These are phyloP conservation scores for Phytophthora fragariaefolia DNA, from an alignment of 352 stramenopile species.

Conservation along the genomic window DNA sequence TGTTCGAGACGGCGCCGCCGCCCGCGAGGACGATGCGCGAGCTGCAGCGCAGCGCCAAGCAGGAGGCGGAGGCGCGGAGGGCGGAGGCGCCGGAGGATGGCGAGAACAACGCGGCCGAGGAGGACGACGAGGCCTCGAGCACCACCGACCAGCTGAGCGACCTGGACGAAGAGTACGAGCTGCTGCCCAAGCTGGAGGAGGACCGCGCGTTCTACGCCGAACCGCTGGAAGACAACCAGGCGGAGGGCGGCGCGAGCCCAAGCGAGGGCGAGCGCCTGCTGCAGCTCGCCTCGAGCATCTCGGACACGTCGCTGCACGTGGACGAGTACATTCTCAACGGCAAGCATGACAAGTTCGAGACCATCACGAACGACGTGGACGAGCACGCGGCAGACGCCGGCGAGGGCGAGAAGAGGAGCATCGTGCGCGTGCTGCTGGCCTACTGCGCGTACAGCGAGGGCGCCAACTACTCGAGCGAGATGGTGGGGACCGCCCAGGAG, in stretches of 20 bases:
- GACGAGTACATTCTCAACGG: constrained; percentile 66
- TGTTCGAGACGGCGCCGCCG: constrained; percentile 31
- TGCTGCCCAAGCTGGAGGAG: constrained; percentile 38
- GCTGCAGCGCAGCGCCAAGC: constrained; percentile 21
- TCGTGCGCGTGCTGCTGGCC: constrained; percentile 70
- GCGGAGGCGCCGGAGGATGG: constrained; percentile 13
- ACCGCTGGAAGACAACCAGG: constrained; percentile 36
- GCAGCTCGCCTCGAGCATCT: constrained; percentile 43
- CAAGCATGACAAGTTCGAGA: constrained; percentile 55
- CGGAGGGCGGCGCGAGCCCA: constrained; percentile 11
- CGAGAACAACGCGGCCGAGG: constrained; percentile 16
- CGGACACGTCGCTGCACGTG: constrained; percentile 48
- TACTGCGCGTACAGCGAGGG: constrained; percentile 84
- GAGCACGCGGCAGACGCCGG: constrained; percentile 35
- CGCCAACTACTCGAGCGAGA: constrained; percentile 60
- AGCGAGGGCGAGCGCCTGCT: constrained; percentile 38
- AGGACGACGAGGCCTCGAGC: constrained; percentile 40
- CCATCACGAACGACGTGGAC: constrained; percentile 61
- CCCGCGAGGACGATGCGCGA: constrained; percentile 28
- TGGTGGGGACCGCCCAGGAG: constrained; percentile 68
- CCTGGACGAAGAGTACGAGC: constrained; percentile 47
- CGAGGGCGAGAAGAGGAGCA: constrained; percentile 47
- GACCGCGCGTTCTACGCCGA: constrained; percentile 45
- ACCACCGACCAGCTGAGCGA: constrained; percentile 49
- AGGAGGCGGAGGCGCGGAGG: constrained; percentile 1